These are phyloP conservation scores for Candida glucosophila DNA, from an alignment of 1,139 yeast genomes.

Conservation along the genomic window DNA sequence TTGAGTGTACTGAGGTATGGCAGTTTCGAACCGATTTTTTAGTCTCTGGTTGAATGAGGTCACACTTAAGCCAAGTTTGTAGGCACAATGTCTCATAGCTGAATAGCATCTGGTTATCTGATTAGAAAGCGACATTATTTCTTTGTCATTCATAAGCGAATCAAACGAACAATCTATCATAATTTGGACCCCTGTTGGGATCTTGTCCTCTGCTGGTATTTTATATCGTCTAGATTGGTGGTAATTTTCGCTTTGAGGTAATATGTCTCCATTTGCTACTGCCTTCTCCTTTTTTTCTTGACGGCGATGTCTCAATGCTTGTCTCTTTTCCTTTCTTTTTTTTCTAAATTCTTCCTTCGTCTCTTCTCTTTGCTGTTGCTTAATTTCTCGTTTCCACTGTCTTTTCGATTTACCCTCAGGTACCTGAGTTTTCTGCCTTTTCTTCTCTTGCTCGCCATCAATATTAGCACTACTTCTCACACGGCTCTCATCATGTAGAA, in stretches of 20 bases:
- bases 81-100: conserved; percentile 55
- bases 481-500: too few species aligned
- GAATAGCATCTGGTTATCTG: conserved; percentile 82
- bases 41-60: conserved; percentile 62
- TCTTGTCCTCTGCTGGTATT: conserved; percentile 31
- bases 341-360: conserved; percentile 50
- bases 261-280: conserved; percentile 7
- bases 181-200: conserved; percentile 40
- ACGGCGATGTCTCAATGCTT: conserved; percentile 27
- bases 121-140: conserved; percentile 65
- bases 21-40: conserved; percentile 57
- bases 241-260: conserved; percentile 10
- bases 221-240: conserved; percentile 22
- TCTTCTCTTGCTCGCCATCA: conserved; percentile 2
- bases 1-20: conserved; percentile 46
- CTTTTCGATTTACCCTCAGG: conserved; percentile 84
- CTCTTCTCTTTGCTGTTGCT: conserved; percentile 53
- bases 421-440: conserved; percentile 17
- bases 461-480: conserved; percentile 1
- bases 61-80: conserved; percentile 52
- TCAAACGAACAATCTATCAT: conserved; percentile 87
- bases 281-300: conserved; percentile 15
- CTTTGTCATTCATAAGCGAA: conserved; percentile 75
- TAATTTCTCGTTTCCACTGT: conserved; percentile 70
- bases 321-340: conserved; percentile 46